Base-by-base conservation (phyloP, 2,329 filamentous ascomycete species). In the Pseudomassariella vexata region DNA sequence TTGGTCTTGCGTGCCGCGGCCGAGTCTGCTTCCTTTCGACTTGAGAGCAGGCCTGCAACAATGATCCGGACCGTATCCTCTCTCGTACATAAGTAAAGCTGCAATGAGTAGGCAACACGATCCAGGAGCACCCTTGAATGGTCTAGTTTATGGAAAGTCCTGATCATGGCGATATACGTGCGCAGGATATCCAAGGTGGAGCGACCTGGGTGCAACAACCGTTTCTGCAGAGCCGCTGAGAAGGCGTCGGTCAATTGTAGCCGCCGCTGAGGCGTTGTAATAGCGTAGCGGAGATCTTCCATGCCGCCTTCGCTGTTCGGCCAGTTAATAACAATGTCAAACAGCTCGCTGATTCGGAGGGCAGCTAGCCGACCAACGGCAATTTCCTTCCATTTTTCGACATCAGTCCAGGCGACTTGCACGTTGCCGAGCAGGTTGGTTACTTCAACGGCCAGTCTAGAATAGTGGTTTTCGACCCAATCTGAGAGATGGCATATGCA, bases 31-130 rank as follows among this genome's bases (percentile, higher is more conserved):
- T 76, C 70, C 11, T 64, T 66, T 1, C 73, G 60, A 34, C 76
- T 78, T 5, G 82, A 74, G 5, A 90, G 65, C 24, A 89, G 66
- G 24, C 84, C 85, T 1, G 76, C 76, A 27, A 89, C 84, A 18
- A 90, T 82, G 29, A 87, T 81, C 17, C 80, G 74, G 23, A 86
- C 82, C 1, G 85, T 85, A 50, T 90, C 85, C 38, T 87, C 82
- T 34, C 83, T 71, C 37, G 82, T 79, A 46, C 82, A 83, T 10
- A 90, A 62, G 46, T 89, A 89, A n/a, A 81, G 57, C 40, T 86
- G 80, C 24, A 90, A 68, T 1, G 81, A 79, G 28, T 77, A 73
- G 7, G 83, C 82, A 26, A 89, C 82, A 23, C 83, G 73, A 48
- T 85, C 79, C 3, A 90, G 67, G 6, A 90, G 63, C 2, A 90